Evolutionary conservation across 176 grass and related monocot species (phyloP).

Genomic region (Ampelocalamus luodianensis): DNA sequence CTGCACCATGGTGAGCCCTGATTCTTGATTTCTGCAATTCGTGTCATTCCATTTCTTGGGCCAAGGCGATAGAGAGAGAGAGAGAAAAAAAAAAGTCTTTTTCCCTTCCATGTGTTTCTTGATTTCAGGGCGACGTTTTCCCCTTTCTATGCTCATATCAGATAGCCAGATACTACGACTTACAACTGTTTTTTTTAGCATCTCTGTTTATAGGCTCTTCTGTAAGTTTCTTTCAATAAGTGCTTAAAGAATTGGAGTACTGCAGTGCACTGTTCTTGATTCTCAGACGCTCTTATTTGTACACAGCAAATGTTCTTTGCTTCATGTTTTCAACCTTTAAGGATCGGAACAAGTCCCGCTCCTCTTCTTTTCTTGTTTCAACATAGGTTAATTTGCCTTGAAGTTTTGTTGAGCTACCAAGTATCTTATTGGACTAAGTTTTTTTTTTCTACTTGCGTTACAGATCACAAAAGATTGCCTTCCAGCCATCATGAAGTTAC

Average conservation of each 20-base stretch:
- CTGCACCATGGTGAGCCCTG: slow-evolving; percentile 66
- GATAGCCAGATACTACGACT: background rate
- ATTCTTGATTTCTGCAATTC: background rate
- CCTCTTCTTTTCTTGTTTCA: slow-evolving; percentile 27
- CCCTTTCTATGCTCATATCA: no score
- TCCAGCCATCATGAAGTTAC: slow-evolving; percentile 63
- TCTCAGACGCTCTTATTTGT: slow-evolving; percentile 29
- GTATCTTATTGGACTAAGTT: slow-evolving; percentile 8
- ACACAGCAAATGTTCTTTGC: background rate
- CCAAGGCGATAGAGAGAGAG: background rate
- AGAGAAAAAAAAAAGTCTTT: background rate
- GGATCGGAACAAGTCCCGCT: background rate
- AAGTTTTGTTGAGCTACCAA: background rate
- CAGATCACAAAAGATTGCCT: slow-evolving; percentile 78
- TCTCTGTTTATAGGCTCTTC: background rate
- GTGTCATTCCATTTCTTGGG: background rate
- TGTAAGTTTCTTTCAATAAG: background rate
- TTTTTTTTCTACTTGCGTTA: background rate
- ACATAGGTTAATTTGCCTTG: slow-evolving; percentile 9
- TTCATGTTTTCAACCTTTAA: background rate
- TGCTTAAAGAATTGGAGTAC: background rate
- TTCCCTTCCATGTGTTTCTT: background rate
- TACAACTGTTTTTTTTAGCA: slow-evolving; percentile 19
- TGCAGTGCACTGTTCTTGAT: slow-evolving; percentile 22
- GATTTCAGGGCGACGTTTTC: background rate